Evolutionary conservation across 306 rosid species (phyloP).

Genomic region (Prinsepia uniflora): DNA sequence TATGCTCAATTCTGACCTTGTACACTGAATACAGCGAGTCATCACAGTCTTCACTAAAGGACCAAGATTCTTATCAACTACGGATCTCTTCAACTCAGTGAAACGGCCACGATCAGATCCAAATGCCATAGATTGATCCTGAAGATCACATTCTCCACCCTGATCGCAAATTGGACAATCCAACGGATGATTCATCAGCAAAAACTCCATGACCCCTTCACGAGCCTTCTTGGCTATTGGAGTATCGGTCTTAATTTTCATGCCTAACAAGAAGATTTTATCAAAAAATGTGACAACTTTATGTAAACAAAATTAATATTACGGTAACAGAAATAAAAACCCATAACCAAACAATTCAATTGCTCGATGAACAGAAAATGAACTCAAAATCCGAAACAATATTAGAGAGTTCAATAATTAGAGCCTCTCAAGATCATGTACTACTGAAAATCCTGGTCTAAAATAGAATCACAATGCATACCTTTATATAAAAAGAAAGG

Average conservation of each 20-base stretch:
- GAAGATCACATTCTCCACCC: slow-evolving; percentile 98
- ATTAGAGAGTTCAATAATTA: neutral
- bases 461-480: neutral
- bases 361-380: too few relatives aligned
- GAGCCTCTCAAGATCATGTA: neutral
- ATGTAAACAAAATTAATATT: slow-evolving; percentile 11
- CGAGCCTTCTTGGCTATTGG: slow-evolving; percentile 97
- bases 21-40: slow-evolving; percentile 98
- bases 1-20: slow-evolving; percentile 51
- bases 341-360: neutral
- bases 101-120: slow-evolving; percentile 98
- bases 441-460: neutral
- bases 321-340: neutral
- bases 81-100: slow-evolving; percentile 94
- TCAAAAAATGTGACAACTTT: slow-evolving; percentile 15
- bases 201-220: slow-evolving; percentile 98
- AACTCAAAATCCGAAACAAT: too few relatives aligned
- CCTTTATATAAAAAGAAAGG: neutral
- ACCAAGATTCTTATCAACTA: slow-evolving; percentile 96
- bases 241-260: slow-evolving; percentile 97
- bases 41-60: slow-evolving; percentile 98
- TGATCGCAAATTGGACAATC: slow-evolving; percentile 99
- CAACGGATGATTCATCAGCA: slow-evolving; percentile 97
- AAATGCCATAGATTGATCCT: slow-evolving; percentile 99
- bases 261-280: slow-evolving; percentile 46